Base-by-base conservation (phyloP, 2,329 filamentous ascomycete genomes). In the Ampelomyces quisqualis region DNA sequence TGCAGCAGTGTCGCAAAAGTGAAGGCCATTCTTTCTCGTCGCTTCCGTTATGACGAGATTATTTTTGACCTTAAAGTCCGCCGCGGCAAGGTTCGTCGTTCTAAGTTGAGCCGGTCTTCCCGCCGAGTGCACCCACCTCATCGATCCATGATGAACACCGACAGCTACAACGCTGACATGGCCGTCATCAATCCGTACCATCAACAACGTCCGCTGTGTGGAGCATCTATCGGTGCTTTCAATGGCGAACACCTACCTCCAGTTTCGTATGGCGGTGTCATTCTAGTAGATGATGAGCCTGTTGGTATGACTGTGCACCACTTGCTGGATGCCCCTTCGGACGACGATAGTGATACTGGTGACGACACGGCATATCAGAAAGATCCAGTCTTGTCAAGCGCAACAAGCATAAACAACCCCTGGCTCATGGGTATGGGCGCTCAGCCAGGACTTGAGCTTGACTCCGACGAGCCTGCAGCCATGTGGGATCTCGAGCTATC, bases 301-400 rank as follows among this genome's bases (percentile, higher is more conserved):
- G 93, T 90, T 58, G 91, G 91, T 9, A 93, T 97, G 88, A 96
- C 89, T 15, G 91, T 97, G 0, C 91, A 97, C 60, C 91, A 97
- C 67, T 91, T 97, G 82, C 80, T 97, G 2, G 91, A 96, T 57
- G 70, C 73, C 9, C 73, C 79, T 8, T 79, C 77, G 43, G 68
- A 73, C 30, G 76, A 78, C 29, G 77, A 79, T 24, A 70, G 67
- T 3, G 70, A 73, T 4, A 63, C 61, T 19, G 67, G 65, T 10
- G 72, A 70, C 7, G 65, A 68, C 11, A 41, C 11, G 14, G 53
- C 55, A 6, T 47, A 51, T 29, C 53, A 55, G 20, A 58, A 57
- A 24, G 55, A 67, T 11, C 46, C 56, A 11, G 47, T 61, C 13
- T 66, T 77, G 5, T 78, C 76, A 3, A 72, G 73, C 33, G 74